Conservation (phyloP, 2,329 filamentous ascomycete genomes). For the Fusarium circinatum region DNA sequence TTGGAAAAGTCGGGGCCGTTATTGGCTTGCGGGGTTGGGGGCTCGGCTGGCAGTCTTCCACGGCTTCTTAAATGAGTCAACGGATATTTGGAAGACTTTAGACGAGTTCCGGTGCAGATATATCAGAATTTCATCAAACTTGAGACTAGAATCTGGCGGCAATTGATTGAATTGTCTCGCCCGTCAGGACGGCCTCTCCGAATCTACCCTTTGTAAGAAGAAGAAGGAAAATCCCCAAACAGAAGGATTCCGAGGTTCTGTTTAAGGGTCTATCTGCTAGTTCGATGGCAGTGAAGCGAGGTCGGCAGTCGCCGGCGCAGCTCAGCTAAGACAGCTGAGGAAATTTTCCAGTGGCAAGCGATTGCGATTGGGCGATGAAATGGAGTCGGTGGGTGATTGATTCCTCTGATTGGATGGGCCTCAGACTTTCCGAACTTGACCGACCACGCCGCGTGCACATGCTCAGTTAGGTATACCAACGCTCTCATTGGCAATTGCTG, state of each 20-base stretch:
- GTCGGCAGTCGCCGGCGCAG: conserved; percentile 26
- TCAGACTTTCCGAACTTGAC: conserved; percentile 40
- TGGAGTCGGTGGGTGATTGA: not conserved
- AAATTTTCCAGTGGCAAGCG: conserved; percentile 21
- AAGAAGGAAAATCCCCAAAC: not conserved
- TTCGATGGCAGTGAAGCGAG: conserved; percentile 12
- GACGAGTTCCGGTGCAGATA: not conserved
- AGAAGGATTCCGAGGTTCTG: conserved; percentile 8
- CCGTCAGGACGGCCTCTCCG: not conserved
- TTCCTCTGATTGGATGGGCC: conserved; percentile 6
- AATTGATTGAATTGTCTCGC: not conserved
- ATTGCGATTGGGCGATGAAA: conserved; percentile 20
- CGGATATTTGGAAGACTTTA: not conserved
- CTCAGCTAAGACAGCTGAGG: conserved; percentile 16
- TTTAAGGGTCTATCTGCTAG: conserved; percentile 4
- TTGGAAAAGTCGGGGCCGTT: conserved; percentile 43
- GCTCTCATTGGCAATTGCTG: conserved; percentile 40
- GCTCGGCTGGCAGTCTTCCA: conserved; percentile 9
- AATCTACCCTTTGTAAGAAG: not conserved
- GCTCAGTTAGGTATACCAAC: conserved; percentile 30
- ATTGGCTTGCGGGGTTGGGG: conserved; percentile 38
- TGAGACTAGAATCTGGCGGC: not conserved
- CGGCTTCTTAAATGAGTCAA: not conserved
- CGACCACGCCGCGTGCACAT: conserved; percentile 34
- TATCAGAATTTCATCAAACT: too few relatives aligned